Base-by-base conservation (phyloP, 2,329 filamentous ascomycete genomes). In the Cyclaneusma minus region DNA sequence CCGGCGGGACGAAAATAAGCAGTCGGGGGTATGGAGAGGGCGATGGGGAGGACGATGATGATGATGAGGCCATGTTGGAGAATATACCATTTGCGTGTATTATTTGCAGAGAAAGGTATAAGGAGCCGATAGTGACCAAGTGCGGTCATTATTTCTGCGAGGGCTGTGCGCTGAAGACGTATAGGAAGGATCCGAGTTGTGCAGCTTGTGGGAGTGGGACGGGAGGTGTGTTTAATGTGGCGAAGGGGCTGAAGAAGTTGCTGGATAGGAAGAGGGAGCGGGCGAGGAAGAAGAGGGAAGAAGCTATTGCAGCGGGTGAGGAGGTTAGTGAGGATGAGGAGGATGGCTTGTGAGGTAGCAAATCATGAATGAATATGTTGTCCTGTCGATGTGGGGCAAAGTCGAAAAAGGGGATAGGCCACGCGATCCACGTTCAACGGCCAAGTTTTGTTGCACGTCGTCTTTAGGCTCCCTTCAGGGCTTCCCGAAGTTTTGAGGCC, bases 101-200 rank as follows among this genome's bases (percentile, higher is more conserved):
- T 23, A 41, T 49, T 24, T 48, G 48, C 32, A 35, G 32, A 33
- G 38, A 47, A 26, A 56, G n/a, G 52, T 62, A 24, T 24, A 44
- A 42, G 29, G 60, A 68, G 30, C 87, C 89, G 0, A 68, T 95
- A 8, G 58, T 87, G 13, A 95, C 89, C 8, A 78, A 83, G 37
- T 98, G 89, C 39, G 80, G 83, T 0, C 89, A 98, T 50, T 95
- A 95, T 50, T 95, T 95, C 46, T 98, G 89, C 48, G 80, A 94
- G 50, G 62, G 66, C 1, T 98, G 89, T 50, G 89, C 89, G 14
- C 57, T 95, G 40, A 72, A 80, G 47, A 58, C 85, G 37, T 95
- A 94, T 48, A 65, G 79, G 35, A 89, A 82, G 46, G 82, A 85
- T 41, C 85, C 85, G 4, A 71, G 69, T 3, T 95, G 89, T 50